Percentiles rank a stretch among this genome's conserved stretches.
phyloP scores from a whole-genome alignment of 2,329 filamentous ascomycete species.

The Thermoascus crustaceus region DNA sequence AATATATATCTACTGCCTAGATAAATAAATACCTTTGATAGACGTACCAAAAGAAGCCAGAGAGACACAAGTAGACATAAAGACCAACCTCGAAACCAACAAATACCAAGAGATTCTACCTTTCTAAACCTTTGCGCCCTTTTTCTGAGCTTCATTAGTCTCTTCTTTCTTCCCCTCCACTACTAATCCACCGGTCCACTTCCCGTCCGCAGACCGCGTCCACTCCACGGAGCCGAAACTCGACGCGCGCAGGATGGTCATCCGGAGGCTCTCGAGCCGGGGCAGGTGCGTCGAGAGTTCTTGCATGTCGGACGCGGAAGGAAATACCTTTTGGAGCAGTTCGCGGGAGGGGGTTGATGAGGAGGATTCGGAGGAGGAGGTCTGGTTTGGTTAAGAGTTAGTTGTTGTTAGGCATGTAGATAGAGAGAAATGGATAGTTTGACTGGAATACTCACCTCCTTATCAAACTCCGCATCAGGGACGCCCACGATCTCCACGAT shows the following conservation, averaged over 20 bases:
- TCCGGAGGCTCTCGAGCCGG: slow-evolving; percentile 30
- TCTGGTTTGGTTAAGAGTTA: not conserved
- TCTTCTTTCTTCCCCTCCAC: not conserved
- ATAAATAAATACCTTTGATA: no score
- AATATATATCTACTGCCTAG: slow-evolving; percentile 2
- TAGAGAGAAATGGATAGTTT: no score
- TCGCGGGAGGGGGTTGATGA: not conserved
- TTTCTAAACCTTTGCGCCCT: not conserved
- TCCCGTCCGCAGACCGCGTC: slow-evolving; percentile 4
- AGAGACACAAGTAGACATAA: no score
- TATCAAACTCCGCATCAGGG: slow-evolving; percentile 29
- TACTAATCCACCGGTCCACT: slow-evolving; percentile 4
- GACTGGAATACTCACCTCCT: slow-evolving; percentile 24
- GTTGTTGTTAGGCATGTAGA: not conserved
- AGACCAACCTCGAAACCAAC: no score
- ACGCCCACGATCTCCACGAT: slow-evolving; percentile 34
- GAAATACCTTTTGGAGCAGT: slow-evolving; percentile 6
- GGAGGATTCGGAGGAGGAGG: not conserved
- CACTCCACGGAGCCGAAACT: slow-evolving; percentile 8
- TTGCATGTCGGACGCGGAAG: slow-evolving; percentile 19
- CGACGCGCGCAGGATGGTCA: slow-evolving; percentile 25
- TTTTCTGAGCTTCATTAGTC: not conserved
- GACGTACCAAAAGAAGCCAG: no score
- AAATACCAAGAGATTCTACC: not conserved
- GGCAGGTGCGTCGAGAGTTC: slow-evolving; percentile 22